phyloP scores from a whole-genome alignment of 2,329 filamentous ascomycete species.

The Sarocladium kiliense region DNA sequence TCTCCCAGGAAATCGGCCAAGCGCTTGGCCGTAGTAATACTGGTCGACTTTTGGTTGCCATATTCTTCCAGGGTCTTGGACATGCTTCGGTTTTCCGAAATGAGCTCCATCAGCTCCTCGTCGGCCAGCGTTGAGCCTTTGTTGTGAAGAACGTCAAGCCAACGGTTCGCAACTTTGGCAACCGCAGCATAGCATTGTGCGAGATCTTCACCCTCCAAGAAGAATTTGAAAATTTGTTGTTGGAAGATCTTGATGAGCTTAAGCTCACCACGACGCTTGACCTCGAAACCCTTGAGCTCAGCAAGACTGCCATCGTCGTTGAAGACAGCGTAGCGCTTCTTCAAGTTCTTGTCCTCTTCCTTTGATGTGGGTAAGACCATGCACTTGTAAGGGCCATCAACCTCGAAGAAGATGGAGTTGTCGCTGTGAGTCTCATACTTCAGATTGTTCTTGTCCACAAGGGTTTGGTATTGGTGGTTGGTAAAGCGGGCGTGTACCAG shows the following conservation, averaged over 20 bases:
- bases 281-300: slow-evolving; percentile 94
- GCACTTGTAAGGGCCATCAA: slow-evolving; percentile 93
- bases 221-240: slow-evolving; percentile 99
- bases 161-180: slow-evolving; percentile 90
- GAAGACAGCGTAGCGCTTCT: slow-evolving; percentile 98
- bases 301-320: slow-evolving; percentile 95
- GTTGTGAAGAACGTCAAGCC: slow-evolving; percentile 90
- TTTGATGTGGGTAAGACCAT: slow-evolving; percentile 98
- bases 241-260: slow-evolving; percentile 99
- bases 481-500: slow-evolving; percentile 92
- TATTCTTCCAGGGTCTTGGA: slow-evolving; percentile 96
- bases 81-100: slow-evolving; percentile 99
- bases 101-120: slow-evolving; percentile 97
- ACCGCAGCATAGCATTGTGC: slow-evolving; percentile 87
- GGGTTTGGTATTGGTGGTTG: slow-evolving; percentile 93
- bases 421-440: slow-evolving; percentile 96
- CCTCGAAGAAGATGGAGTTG: slow-evolving; percentile 99
- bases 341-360: slow-evolving; percentile 98
- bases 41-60: slow-evolving; percentile 90
- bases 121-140: slow-evolving; percentile 88
- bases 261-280: slow-evolving; percentile 94
- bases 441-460: slow-evolving; percentile 73
- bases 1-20: slow-evolving; percentile 94
- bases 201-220: slow-evolving; percentile 83
- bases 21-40: slow-evolving; percentile 96